These are phyloP conservation scores for Gaertneriomyces semiglobifer DNA, from an alignment of 192 early-diverging fungal genomes.

Conservation along the genomic window DNA sequence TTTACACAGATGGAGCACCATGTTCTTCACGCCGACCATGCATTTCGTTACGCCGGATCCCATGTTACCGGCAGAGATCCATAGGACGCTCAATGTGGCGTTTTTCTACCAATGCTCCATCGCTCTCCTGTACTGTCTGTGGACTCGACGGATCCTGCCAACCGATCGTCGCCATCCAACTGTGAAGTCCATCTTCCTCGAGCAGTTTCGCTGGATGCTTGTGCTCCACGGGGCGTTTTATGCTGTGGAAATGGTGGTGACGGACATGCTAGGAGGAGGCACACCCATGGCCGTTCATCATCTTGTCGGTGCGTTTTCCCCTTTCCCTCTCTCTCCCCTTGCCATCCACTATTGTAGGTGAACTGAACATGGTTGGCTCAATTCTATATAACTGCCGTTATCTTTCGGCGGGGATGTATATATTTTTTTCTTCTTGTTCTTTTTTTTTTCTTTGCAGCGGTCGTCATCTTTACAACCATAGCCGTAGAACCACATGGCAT, in stretches of 20 bases:
- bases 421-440: too few species aligned
- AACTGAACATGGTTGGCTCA: too few species aligned
- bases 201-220: slow-evolving; percentile 6
- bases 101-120: not conserved
- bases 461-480: not conserved
- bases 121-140: not conserved
- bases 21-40: too few species aligned
- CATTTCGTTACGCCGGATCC: not conserved
- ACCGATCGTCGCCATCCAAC: not conserved
- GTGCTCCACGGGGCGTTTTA: slow-evolving; percentile 1
- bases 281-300: slow-evolving; percentile 11
- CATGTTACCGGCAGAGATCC: not conserved
- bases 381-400: too few species aligned
- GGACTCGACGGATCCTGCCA: not conserved
- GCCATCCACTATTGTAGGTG: too few species aligned
- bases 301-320: not conserved
- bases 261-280: not conserved
- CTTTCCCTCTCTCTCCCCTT: too few species aligned
- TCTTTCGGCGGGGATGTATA: too few species aligned
- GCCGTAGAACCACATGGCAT: not conserved
- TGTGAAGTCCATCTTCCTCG: not conserved
- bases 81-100: not conserved
- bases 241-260: slow-evolving; percentile 6
- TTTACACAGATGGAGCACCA: too few species aligned
- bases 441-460: too few species aligned